Percentiles rank a stretch among this genome's conserved stretches.
Evolutionary conservation across 495 filamentous ascomycete genomes (phyloP).

Genomic region (Neurospora africana): DNA sequence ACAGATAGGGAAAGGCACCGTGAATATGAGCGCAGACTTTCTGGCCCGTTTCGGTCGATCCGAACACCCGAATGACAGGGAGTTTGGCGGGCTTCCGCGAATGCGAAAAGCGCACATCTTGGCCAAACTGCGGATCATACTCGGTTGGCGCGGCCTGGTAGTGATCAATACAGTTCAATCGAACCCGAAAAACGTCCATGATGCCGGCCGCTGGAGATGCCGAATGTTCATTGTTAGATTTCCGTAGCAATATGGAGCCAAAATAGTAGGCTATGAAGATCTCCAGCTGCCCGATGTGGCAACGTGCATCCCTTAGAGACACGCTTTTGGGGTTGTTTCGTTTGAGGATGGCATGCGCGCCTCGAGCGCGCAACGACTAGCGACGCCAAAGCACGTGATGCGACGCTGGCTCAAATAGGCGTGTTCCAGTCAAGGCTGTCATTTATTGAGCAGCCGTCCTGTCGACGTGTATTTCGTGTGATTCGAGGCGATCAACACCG

Average conservation of each 20-base stretch:
- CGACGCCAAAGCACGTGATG: background rate
- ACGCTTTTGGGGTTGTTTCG: background rate
- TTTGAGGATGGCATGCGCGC: background rate
- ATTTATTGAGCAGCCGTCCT: background rate
- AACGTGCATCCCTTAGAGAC: background rate
- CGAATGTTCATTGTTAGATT: background rate
- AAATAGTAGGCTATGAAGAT: background rate
- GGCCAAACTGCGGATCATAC: conserved; percentile 72
- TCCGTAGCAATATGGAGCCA: background rate
- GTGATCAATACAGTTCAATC: conserved; percentile 89
- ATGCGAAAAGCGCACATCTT: conserved; percentile 38
- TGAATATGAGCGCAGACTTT: conserved; percentile 96
- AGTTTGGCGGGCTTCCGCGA: conserved; percentile 54
- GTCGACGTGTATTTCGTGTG: background rate
- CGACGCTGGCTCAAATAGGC: background rate
- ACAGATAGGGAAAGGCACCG: conserved; percentile 90
- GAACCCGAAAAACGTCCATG: conserved; percentile 68
- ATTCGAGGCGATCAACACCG: background rate
- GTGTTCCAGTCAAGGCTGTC: background rate
- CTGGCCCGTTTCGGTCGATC: conserved; percentile 88
- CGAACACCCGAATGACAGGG: conserved; percentile 85
- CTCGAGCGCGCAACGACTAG: background rate
- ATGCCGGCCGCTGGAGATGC: background rate
- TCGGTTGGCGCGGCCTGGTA: conserved; percentile 70
- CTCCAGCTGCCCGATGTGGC: background rate